phyloP scores from a whole-genome alignment of 352 stramenopile genomes.

The Ophiocytium majus region DNA sequence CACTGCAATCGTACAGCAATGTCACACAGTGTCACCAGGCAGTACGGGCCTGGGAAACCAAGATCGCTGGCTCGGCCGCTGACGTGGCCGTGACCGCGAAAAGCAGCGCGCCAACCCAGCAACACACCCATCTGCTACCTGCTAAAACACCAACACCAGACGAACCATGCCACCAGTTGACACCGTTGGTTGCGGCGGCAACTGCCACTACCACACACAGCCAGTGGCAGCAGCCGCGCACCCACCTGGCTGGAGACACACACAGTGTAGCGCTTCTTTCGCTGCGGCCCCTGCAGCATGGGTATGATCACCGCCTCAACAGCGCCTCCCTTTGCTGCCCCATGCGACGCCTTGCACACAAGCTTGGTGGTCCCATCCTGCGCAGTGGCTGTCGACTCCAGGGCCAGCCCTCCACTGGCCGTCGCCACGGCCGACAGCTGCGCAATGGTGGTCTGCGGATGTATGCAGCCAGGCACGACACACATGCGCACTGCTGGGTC shows the following conservation, averaged over 20 bases:
- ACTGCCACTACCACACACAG: background rate
- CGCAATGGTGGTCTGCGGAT: constrained; percentile 23
- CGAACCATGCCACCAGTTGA: background rate
- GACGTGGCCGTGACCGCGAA: background rate
- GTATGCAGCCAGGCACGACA: too few species aligned
- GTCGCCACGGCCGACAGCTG: constrained; percentile 29
- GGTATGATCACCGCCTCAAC: constrained; percentile 57
- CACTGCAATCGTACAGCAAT: too few species aligned
- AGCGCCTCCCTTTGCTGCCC: constrained; percentile 37
- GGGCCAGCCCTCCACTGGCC: constrained; percentile 35
- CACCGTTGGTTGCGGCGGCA: background rate
- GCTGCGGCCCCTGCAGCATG: constrained; percentile 55
- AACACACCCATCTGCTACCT: background rate
- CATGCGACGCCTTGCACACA: constrained; percentile 43
- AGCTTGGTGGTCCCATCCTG: constrained; percentile 56
- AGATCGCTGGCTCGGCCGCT: too few species aligned
- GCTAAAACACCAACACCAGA: background rate
- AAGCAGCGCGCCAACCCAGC: background rate
- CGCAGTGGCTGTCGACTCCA: constrained; percentile 36
- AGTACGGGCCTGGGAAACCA: too few species aligned
- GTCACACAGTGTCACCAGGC: too few species aligned
- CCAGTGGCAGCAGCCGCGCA: background rate
- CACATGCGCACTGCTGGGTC: constrained; percentile 4
- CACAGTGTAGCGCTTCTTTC: constrained; percentile 46
- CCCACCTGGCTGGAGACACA: constrained; percentile 53